Percentiles rank a stretch among this genome's conserved stretches.
Evolutionary conservation across 352 stramenopile species (phyloP).

Genomic region (Phytopythium oedochilum): DNA sequence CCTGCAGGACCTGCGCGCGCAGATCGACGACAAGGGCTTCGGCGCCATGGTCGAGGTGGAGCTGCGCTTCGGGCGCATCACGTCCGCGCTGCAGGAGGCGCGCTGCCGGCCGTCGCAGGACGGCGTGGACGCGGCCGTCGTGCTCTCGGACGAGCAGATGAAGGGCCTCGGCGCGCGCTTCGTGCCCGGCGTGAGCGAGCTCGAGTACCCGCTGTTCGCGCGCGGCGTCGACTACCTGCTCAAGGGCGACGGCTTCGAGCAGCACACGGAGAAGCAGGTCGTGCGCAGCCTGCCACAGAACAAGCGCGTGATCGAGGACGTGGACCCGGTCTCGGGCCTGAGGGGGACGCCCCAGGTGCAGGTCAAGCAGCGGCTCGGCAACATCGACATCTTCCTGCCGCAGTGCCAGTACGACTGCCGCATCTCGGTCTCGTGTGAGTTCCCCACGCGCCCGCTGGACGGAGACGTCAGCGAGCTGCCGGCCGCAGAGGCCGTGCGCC

Average conservation of each 20-base stretch:
- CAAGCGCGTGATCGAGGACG: slow-evolving; percentile 76
- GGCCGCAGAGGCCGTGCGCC: slow-evolving; percentile 60
- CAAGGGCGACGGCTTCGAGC: slow-evolving; percentile 56
- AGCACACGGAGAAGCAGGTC: slow-evolving; percentile 79
- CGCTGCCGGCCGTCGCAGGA: slow-evolving; percentile 71
- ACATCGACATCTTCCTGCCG: slow-evolving; percentile 84
- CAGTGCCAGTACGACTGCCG: slow-evolving; percentile 84
- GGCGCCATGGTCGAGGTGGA: slow-evolving; percentile 80
- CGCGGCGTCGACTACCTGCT: slow-evolving; percentile 65
- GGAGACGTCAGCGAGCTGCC: slow-evolving; percentile 57
- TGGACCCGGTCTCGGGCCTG: slow-evolving; percentile 54
- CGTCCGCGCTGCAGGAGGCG: slow-evolving; percentile 65
- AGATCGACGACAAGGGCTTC: slow-evolving; percentile 77
- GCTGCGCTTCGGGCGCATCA: slow-evolving; percentile 79
- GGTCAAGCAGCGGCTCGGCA: slow-evolving; percentile 77
- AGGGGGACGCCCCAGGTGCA: slow-evolving; percentile 49
- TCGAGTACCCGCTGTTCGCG: slow-evolving; percentile 63
- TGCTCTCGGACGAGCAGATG: slow-evolving; percentile 74
- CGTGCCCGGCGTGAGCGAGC: slow-evolving; percentile 62
- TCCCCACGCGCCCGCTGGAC: slow-evolving; percentile 49
- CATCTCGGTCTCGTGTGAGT: slow-evolving; percentile 82
- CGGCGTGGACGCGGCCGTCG: slow-evolving; percentile 62
- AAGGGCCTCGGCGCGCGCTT: slow-evolving; percentile 77
- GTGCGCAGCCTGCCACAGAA: slow-evolving; percentile 73
- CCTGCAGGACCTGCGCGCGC: slow-evolving; percentile 67